Evolutionary conservation across 257 asterid species (phyloP).

Genomic region (Solanum gandarillasii): DNA sequence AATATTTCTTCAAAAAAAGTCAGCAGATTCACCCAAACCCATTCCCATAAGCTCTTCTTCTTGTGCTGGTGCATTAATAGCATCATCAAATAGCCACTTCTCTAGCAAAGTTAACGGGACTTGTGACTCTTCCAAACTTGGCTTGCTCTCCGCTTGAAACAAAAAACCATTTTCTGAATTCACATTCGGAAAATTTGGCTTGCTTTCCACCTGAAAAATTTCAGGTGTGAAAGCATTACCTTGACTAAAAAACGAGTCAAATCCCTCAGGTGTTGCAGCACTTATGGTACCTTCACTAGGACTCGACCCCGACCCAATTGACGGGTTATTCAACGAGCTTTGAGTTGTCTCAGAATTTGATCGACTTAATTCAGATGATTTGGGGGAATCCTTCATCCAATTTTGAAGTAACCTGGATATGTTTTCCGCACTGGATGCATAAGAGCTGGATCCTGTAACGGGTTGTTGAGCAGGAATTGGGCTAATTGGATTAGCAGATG

Average conservation of each 20-base stretch:
- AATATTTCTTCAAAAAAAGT: background rate
- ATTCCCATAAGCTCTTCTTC: conserved; percentile 1
- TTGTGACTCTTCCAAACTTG: conserved; percentile 17
- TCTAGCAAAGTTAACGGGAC: conserved; percentile 41
- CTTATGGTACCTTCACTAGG: conserved; percentile 20
- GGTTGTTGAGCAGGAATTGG: background rate
- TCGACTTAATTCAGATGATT: background rate
- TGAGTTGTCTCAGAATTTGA: conserved; percentile 18
- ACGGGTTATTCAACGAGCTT: conserved; percentile 21
- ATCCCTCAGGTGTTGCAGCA: conserved; percentile 6
- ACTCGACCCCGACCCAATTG: conserved; percentile 25
- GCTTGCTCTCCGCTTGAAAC: conserved; percentile 1
- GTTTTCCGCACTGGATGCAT: conserved; percentile 58
- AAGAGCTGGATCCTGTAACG: conserved; percentile 4
- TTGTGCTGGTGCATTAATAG: conserved; percentile 3
- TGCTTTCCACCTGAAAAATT: conserved; percentile 2
- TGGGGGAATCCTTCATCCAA: conserved; percentile 38
- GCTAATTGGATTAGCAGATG: background rate
- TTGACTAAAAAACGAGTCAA: background rate
- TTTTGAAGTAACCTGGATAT: conserved; percentile 53
- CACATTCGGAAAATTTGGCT: background rate
- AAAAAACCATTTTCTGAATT: background rate
- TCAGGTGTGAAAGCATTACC: background rate
- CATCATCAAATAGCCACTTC: conserved; percentile 57
- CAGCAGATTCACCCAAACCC: background rate